These are phyloP conservation scores for Diaporthe sp. DNA, from an alignment of 2,329 filamentous ascomycete species.

Conservation along the genomic window DNA sequence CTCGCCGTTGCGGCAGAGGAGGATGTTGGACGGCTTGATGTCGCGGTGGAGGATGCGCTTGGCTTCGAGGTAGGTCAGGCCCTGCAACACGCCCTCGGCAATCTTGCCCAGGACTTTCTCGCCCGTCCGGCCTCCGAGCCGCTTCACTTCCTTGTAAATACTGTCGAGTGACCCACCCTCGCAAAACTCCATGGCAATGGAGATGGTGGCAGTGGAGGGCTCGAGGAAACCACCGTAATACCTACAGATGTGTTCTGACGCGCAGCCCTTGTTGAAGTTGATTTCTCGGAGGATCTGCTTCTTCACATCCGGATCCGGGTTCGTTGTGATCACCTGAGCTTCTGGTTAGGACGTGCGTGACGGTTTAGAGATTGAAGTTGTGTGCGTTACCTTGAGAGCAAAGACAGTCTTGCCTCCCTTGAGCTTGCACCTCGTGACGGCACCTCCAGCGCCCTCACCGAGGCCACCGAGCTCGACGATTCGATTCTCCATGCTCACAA, in stretches of 20 bases:
- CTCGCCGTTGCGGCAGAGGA: slow-evolving; percentile 90
- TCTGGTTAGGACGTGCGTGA: slow-evolving; percentile 38
- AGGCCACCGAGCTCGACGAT: slow-evolving; percentile 91
- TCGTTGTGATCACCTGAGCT: slow-evolving; percentile 91
- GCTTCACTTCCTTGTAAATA: slow-evolving; percentile 97
- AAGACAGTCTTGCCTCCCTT: slow-evolving; percentile 95
- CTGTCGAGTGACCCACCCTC: slow-evolving; percentile 96
- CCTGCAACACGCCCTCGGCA: slow-evolving; percentile 92
- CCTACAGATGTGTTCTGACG: slow-evolving; percentile 94
- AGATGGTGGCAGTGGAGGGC: slow-evolving; percentile 95
- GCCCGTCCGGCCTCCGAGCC: slow-evolving; percentile 91
- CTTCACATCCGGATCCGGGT: slow-evolving; percentile 97
- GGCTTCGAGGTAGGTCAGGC: slow-evolving; percentile 93
- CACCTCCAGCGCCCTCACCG: slow-evolving; percentile 95
- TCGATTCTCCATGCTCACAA: slow-evolving; percentile 88
- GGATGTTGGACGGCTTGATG: slow-evolving; percentile 98
- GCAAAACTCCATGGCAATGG: slow-evolving; percentile 99
- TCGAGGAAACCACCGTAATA: slow-evolving; percentile 99
- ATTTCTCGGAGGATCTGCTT: slow-evolving; percentile 98
- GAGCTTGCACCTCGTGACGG: slow-evolving; percentile 90
- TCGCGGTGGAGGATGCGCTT: slow-evolving; percentile 99
- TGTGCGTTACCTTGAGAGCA: slow-evolving; percentile 82
- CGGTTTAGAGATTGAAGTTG: slow-evolving; percentile 23
- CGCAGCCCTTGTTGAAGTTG: slow-evolving; percentile 97
- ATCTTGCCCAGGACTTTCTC: slow-evolving; percentile 98